These are phyloP conservation scores for Aeminium ludgeri DNA, from an alignment of 495 filamentous ascomycete species.

Conservation along the genomic window DNA sequence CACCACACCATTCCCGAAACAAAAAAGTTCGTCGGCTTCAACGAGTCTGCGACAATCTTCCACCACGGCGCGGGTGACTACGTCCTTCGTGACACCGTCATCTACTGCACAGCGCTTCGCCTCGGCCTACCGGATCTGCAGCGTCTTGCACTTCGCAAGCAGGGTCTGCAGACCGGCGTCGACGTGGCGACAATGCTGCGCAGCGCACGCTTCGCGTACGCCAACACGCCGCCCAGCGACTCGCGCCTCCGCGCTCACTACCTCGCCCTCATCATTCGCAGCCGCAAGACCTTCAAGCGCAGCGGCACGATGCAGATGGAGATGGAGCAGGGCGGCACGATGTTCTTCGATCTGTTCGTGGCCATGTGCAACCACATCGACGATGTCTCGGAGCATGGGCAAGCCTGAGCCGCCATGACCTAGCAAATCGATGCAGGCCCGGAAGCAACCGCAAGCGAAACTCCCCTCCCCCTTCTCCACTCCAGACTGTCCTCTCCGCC, in stretches of 20 bases:
- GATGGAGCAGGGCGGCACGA: constrained; percentile 73
- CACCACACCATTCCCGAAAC: constrained; percentile 1
- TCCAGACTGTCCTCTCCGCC: too few species aligned
- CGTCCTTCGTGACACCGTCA: constrained; percentile 72
- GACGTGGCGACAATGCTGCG: constrained; percentile 73
- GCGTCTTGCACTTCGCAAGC: constrained; percentile 69
- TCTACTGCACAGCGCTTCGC: constrained; percentile 78
- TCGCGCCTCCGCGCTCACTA: constrained; percentile 82
- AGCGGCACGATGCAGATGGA: constrained; percentile 96
- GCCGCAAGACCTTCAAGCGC: constrained; percentile 83
- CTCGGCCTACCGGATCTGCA: constrained; percentile 75
- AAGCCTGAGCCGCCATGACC: constrained; percentile 13
- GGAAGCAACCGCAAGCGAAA: constrained; percentile 8
- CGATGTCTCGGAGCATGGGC: constrained; percentile 54
- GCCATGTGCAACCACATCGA: constrained; percentile 95
- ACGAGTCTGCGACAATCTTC: constrained; percentile 43
- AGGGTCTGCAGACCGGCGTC: constrained; percentile 74
- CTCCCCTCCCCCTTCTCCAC: too few species aligned
- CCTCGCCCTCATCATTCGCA: constrained; percentile 83
- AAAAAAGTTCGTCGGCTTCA: constrained; percentile 8
- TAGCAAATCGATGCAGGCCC: constrained; percentile 14
- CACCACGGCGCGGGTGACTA: constrained; percentile 45
- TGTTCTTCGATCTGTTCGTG: constrained; percentile 96
- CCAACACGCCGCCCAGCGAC: constrained; percentile 81
- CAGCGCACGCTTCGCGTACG: constrained; percentile 84